Conservation (phyloP, 2,329 filamentous ascomycete genomes). For the Aspergillus quadricinctus region DNA sequence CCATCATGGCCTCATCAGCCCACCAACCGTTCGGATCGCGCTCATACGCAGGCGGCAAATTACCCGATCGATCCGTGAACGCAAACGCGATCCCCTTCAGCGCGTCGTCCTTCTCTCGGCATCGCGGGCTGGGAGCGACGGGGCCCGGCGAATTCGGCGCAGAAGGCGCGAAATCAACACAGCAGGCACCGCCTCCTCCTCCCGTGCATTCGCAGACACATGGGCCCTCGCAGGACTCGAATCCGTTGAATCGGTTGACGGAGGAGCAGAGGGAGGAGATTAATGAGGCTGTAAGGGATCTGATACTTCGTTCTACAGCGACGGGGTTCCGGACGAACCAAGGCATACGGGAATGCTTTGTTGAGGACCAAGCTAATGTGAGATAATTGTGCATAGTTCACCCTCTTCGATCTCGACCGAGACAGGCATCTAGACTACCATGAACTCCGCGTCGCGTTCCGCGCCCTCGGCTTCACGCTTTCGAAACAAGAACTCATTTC, state of each 20-base stretch:
- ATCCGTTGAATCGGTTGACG: slow-evolving; percentile 56
- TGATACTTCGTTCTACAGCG: not conserved
- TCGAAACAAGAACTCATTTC: slow-evolving; percentile 79
- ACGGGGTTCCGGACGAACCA: no score
- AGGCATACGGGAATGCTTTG: not conserved
- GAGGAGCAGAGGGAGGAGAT: slow-evolving; percentile 93
- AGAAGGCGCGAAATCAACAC: slow-evolving; percentile 25
- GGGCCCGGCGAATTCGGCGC: slow-evolving; percentile 23
- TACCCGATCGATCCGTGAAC: slow-evolving; percentile 46
- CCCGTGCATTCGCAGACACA: slow-evolving; percentile 39
- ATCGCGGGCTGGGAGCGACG: slow-evolving; percentile 28
- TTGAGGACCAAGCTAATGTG: not conserved
- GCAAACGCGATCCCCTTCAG: slow-evolving; percentile 42
- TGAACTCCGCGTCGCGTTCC: slow-evolving; percentile 94
- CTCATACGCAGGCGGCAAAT: slow-evolving; percentile 50
- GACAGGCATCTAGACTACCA: slow-evolving; percentile 94
- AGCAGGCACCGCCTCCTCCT: slow-evolving; percentile 29
- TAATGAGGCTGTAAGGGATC: slow-evolving; percentile 72
- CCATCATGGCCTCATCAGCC: slow-evolving; percentile 49
- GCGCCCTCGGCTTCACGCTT: slow-evolving; percentile 89
- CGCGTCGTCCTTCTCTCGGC: slow-evolving; percentile 41
- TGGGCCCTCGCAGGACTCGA: slow-evolving; percentile 44
- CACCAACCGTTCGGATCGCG: slow-evolving; percentile 54
- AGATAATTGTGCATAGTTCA: slow-evolving; percentile 57
- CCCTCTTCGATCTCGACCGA: slow-evolving; percentile 94